Percentiles rank a stretch among this genome's conserved stretches.
Evolutionary conservation across 805 yeast species (phyloP).

Genomic region (Candida tibetensis): DNA sequence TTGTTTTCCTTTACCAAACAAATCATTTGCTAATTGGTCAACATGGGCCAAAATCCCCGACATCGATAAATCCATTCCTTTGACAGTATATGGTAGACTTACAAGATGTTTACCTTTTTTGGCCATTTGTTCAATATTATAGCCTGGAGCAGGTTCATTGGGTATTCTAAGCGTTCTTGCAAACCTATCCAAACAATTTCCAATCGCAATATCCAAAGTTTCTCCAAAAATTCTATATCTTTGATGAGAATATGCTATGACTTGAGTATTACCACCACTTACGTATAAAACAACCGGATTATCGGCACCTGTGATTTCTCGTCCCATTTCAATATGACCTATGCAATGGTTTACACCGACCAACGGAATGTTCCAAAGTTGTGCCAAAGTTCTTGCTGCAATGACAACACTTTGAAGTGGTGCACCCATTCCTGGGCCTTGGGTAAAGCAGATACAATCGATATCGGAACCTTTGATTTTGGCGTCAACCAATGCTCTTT

Average conservation of each 20-base stretch:
- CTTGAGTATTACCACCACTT: slow-evolving; percentile 98
- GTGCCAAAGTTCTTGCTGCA: slow-evolving; percentile 83
- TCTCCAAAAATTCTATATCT: slow-evolving; percentile 98
- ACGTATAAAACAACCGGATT: slow-evolving; percentile 97
- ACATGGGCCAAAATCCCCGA: slow-evolving; percentile 89
- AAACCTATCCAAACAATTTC: slow-evolving; percentile 93
- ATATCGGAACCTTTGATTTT: slow-evolving; percentile 48
- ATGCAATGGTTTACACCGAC: slow-evolving; percentile 97
- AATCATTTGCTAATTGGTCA: slow-evolving; percentile 74
- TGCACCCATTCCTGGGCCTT: slow-evolving; percentile 99
- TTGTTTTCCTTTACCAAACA: slow-evolving; percentile 44
- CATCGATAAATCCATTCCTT: slow-evolving; percentile 98
- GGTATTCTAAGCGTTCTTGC: slow-evolving; percentile 88
- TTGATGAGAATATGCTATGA: slow-evolving; percentile 92
- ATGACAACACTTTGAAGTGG: slow-evolving; percentile 91
- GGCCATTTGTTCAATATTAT: slow-evolving; percentile 93
- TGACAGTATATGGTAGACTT: slow-evolving; percentile 90
- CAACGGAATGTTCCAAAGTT: slow-evolving; percentile 78
- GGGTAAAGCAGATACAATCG: slow-evolving; percentile 89
- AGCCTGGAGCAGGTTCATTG: slow-evolving; percentile 96
- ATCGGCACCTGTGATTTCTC: slow-evolving; percentile 96
- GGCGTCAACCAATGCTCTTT: slow-evolving; percentile 63
- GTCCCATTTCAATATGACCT: slow-evolving; percentile 98
- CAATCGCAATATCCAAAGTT: slow-evolving; percentile 95
- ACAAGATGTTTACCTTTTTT: slow-evolving; percentile 62